These are phyloP conservation scores for Taphrina flavorubra DNA, from an alignment of 1,139 yeast species.

Conservation along the genomic window DNA sequence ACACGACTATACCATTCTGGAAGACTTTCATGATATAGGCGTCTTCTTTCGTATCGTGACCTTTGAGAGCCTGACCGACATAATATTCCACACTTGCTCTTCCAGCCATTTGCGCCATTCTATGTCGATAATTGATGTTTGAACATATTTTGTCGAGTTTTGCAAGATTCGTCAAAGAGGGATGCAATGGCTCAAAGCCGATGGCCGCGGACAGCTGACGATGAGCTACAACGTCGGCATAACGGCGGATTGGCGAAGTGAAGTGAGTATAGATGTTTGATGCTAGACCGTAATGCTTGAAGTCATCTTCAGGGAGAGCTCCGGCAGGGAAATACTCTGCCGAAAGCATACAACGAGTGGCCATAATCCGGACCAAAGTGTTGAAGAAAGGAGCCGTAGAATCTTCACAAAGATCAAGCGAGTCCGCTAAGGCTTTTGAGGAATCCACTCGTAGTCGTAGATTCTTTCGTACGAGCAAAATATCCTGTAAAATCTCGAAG, in stretches of 20 bases:
- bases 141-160: conserved; percentile 89
- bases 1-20: conserved; percentile 90
- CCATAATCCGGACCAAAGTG: conserved; percentile 92
- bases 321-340: conserved; percentile 98
- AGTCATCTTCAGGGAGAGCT: conserved; percentile 89
- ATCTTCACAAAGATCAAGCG: conserved; percentile 86
- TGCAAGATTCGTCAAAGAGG: conserved; percentile 81
- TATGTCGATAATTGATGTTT: conserved; percentile 90
- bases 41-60: conserved; percentile 71
- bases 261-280: conserved; percentile 97
- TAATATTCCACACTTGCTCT: conserved; percentile 96
- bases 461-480: conserved; percentile 78
- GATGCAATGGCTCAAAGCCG: conserved; percentile 83
- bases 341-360: conserved; percentile 99
- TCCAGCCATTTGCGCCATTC: conserved; percentile 99
- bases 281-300: conserved; percentile 95
- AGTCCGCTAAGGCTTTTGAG: conserved; percentile 90
- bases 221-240: conserved; percentile 97
- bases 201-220: conserved; percentile 97
- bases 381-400: conserved; percentile 86
- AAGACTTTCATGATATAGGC: conserved; percentile 93
- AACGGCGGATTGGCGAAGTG: conserved; percentile 97
- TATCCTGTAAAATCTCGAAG: conserved; percentile 86
- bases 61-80: conserved; percentile 95
- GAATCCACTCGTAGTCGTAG: conserved; percentile 79